phyloP scores from a whole-genome alignment of 2,329 filamentous ascomycete genomes.

The Lachnellula hyalina region DNA sequence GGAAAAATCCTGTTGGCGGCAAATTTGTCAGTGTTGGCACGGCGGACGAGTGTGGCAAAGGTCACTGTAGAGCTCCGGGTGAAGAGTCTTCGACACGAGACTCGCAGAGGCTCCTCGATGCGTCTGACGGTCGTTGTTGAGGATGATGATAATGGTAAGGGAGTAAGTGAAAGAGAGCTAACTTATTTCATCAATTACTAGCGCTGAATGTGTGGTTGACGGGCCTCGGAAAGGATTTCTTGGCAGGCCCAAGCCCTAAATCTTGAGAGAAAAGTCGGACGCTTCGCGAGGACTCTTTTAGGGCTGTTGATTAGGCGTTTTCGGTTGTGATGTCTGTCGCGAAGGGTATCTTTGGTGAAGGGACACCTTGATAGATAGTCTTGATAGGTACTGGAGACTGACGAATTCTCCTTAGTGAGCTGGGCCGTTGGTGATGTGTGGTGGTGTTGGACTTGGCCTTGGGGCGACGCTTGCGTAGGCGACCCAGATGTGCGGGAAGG shows the following conservation, averaged over 20 bases:
- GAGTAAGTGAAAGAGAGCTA: constrained; percentile 17
- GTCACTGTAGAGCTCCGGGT: constrained; percentile 6
- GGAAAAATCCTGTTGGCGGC: constrained; percentile 3
- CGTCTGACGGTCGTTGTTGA: constrained; percentile 1
- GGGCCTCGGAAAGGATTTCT: constrained; percentile 11
- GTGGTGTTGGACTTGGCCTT: constrained; percentile 5
- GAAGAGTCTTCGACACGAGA: constrained; percentile 5
- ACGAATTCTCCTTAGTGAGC: neutral
- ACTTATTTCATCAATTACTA: constrained; percentile 18
- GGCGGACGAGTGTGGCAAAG: constrained; percentile 1
- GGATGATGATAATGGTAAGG: constrained; percentile 7
- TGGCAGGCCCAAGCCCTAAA: constrained; percentile 13
- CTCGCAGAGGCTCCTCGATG: neutral
- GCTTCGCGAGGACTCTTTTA: no score
- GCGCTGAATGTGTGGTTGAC: constrained; percentile 11
- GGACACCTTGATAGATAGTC: neutral
- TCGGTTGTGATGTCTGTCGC: neutral
- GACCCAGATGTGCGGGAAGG: constrained; percentile 24
- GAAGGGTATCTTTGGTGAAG: neutral
- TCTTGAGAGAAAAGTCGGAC: neutral
- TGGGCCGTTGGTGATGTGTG: constrained; percentile 7
- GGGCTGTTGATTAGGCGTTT: neutral
- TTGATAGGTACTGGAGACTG: neutral
- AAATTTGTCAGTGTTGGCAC: constrained; percentile 3
- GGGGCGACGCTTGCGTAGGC: constrained; percentile 24